Evolutionary conservation across 1,284 basidiomycete species (phyloP).

Genomic region (Spongispora temasekensis): DNA sequence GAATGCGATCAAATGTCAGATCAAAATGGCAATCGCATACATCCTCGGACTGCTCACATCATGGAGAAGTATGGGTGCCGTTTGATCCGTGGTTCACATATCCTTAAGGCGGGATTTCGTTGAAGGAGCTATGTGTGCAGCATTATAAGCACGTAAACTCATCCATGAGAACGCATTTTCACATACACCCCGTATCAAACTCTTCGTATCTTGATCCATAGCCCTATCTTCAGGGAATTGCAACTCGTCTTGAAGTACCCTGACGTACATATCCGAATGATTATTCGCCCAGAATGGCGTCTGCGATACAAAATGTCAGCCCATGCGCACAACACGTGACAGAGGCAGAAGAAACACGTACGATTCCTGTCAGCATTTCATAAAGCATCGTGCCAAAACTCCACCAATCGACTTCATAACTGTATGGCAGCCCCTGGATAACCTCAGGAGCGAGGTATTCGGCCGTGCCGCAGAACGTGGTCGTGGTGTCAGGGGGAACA

Average conservation of each 20-base stretch:
- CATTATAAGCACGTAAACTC: constrained; percentile 19
- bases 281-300: constrained; percentile 95
- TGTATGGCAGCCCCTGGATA: constrained; percentile 88
- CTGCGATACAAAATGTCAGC: constrained; percentile 42
- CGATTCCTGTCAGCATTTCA: constrained; percentile 91
- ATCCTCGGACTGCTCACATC: constrained; percentile 64
- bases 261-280: constrained; percentile 93
- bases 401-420: constrained; percentile 98
- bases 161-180: constrained; percentile 1
- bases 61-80: constrained; percentile 94
- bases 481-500: constrained; percentile 64
- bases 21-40: constrained; percentile 10
- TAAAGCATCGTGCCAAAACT: constrained; percentile 96
- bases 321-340: constrained; percentile 12
- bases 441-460: constrained; percentile 96
- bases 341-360: constrained; percentile 44
- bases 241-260: constrained; percentile 85
- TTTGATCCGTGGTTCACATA: constrained; percentile 93
- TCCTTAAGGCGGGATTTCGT: constrained; percentile 86
- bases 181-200: constrained; percentile 89
- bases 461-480: constrained; percentile 88
- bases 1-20: constrained; percentile 13
- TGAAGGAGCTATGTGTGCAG: constrained; percentile 71
- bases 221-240: constrained; percentile 87
- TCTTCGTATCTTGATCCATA: constrained; percentile 93